phyloP scores from a whole-genome alignment of 2,329 filamentous ascomycete genomes.

The Acrocalymma vagum region DNA sequence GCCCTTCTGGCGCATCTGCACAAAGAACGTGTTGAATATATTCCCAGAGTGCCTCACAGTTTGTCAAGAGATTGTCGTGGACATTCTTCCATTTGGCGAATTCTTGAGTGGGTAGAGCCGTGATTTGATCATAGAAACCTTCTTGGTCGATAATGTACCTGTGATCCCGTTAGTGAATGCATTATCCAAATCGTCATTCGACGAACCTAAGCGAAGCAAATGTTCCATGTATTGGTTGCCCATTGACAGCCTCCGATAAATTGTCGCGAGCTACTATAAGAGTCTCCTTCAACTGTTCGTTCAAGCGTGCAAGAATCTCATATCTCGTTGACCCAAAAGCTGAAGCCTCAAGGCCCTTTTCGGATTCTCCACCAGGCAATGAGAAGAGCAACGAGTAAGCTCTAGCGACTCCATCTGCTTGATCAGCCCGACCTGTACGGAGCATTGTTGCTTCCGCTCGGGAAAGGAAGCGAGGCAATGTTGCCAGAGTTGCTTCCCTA shows the following conservation, averaged over 20 bases:
- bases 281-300: constrained; percentile 71
- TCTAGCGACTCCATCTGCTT: constrained; percentile 89
- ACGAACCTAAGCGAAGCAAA: constrained; percentile 47
- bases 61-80: constrained; percentile 65
- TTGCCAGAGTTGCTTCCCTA: constrained; percentile 15
- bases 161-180: background rate
- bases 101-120: constrained; percentile 12
- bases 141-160: constrained; percentile 61
- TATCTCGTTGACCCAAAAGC: constrained; percentile 38
- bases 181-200: background rate
- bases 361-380: constrained; percentile 18
- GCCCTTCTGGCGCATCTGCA: constrained; percentile 92
- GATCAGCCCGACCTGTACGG: constrained; percentile 83
- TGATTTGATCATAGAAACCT: constrained; percentile 35
- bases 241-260: constrained; percentile 67
- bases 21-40: constrained; percentile 82
- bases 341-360: constrained; percentile 40
- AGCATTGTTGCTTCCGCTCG: constrained; percentile 65
- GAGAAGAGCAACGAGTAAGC: constrained; percentile 78
- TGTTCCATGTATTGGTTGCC: constrained; percentile 56
- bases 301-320: constrained; percentile 64
- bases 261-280: constrained; percentile 69
- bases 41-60: constrained; percentile 77
- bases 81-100: constrained; percentile 47
- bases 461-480: constrained; percentile 34